phyloP scores from a whole-genome alignment of 495 filamentous ascomycete species.

The Aspergillus saccharolyticus region DNA sequence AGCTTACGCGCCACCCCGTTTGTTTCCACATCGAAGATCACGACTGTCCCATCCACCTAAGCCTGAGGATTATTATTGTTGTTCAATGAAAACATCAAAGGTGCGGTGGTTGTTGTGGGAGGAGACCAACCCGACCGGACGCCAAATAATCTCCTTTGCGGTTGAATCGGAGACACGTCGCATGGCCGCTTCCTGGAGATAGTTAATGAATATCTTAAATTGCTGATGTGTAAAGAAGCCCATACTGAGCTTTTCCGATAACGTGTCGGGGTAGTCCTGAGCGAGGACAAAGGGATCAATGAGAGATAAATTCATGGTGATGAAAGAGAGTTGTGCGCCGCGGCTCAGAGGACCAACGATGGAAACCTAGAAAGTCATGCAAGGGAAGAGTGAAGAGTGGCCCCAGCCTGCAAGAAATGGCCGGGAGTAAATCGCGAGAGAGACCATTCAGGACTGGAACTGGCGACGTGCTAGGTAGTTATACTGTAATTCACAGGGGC shows the following conservation, averaged over 20 bases:
- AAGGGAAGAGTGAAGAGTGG: constrained; percentile 6
- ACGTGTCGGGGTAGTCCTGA: constrained; percentile 89
- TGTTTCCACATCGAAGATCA: constrained; percentile 95
- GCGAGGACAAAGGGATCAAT: constrained; percentile 80
- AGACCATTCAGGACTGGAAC: constrained; percentile 27
- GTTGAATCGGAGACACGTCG: constrained; percentile 79
- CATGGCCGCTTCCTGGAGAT: constrained; percentile 55
- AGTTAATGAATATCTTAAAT: constrained; percentile 6
- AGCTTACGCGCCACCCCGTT: constrained; percentile 92
- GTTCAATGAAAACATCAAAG: neutral
- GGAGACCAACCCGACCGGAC: constrained; percentile 66
- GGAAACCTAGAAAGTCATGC: neutral
- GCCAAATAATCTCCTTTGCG: constrained; percentile 90
- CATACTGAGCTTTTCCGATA: constrained; percentile 77
- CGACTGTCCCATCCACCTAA: constrained; percentile 80
- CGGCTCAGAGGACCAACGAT: neutral
- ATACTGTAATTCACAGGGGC: constrained; percentile 2
- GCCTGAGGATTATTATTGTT: constrained; percentile 11
- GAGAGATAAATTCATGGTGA: constrained; percentile 70
- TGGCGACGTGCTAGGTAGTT: constrained; percentile 6
- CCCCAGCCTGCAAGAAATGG: constrained; percentile 29
- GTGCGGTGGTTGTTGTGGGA: neutral
- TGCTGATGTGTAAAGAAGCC: neutral
- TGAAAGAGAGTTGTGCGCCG: neutral
- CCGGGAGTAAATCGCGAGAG: constrained; percentile 21